These are phyloP conservation scores for Solanum ossicruentum DNA, from an alignment of 257 asterid genomes.

Conservation along the genomic window DNA sequence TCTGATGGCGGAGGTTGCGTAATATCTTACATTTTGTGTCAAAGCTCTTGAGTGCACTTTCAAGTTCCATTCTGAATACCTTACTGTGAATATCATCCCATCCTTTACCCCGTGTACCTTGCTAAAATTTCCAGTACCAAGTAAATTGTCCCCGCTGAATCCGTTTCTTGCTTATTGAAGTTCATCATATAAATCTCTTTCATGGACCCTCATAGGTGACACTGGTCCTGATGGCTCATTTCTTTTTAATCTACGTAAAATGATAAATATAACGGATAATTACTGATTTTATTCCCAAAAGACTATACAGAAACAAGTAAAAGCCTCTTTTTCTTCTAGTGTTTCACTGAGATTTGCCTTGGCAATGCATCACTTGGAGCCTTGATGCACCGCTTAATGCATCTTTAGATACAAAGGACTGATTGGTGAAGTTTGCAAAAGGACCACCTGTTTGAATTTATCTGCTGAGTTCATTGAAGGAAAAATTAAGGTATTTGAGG, in stretches of 20 bases:
- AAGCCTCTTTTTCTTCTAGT: background rate
- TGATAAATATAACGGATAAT: background rate
- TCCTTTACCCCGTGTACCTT: background rate
- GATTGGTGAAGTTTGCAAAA: slow-evolving; percentile 2
- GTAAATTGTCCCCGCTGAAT: background rate
- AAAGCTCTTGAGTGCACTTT: slow-evolving; percentile 7
- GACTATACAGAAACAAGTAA: background rate
- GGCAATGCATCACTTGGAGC: slow-evolving; percentile 3
- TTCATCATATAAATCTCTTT: background rate
- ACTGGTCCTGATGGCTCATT: background rate
- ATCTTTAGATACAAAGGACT: slow-evolving; percentile 4
- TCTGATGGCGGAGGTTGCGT: background rate
- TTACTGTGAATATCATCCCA: background rate
- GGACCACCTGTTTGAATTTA: slow-evolving; percentile 12
- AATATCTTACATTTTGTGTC: background rate
- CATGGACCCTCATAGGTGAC: background rate
- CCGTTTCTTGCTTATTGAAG: background rate
- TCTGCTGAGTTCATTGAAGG: slow-evolving; percentile 4
- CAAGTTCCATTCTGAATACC: slow-evolving; percentile 13
- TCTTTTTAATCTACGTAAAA: background rate
- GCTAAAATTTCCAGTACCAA: slow-evolving; percentile 4
- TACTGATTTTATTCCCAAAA: background rate
- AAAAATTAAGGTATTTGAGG: background rate
- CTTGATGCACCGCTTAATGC: slow-evolving; percentile 5
- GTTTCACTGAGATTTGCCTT: no score